Base-by-base conservation (phyloP, 345 rosid species). In the Crucihimalaya himalaica region DNA sequence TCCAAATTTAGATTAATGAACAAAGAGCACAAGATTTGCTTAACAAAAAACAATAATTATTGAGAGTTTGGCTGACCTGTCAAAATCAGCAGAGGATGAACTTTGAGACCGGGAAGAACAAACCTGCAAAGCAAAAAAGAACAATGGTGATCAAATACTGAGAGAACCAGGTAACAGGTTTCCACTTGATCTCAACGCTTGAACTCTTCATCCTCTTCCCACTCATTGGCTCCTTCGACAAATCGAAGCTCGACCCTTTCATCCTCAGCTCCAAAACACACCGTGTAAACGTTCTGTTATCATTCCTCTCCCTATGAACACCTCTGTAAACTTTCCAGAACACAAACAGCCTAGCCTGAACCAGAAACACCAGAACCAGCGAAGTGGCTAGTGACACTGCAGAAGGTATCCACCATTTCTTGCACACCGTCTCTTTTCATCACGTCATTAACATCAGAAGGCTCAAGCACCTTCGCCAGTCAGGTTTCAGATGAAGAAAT, bases 401-500 rank as follows among this genome's bases (percentile, higher is more conserved):
- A 4, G 87, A 71, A 8, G 99, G 96, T 14, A 88, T 74, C 99
- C 99, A 89, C 99, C 99, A 90, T 61, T 88, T 89, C 71, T 73
- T 76, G 71, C 98, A 87, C 27, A 74, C 73, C 0, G 48, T 34
- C 9, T 4, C 71, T 65, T 52, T n/a, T 76, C 14, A 5, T 52
- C 42, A 8, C 13, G 1, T 42, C 50, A 28, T 8, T 27, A 28
- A 37, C 54, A 39, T 55, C 59, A 28, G 73, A 60, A 2, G 98
- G 98, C 85, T 90, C 93, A n/a, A 95, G 98, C 79, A 92, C 98
- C 84, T 89, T 86, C 13, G 86, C 97, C 99, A 92, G 84, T 59
- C 42, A 83, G 58, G 60, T 70, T 29, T 45, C 20, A 69, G 11
- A 66, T 32, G 34, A 25, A 32, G 32, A 10, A 48, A 8, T 23